phyloP scores from a whole-genome alignment of 192 early-diverging fungal species.

The Endogone sp. region DNA sequence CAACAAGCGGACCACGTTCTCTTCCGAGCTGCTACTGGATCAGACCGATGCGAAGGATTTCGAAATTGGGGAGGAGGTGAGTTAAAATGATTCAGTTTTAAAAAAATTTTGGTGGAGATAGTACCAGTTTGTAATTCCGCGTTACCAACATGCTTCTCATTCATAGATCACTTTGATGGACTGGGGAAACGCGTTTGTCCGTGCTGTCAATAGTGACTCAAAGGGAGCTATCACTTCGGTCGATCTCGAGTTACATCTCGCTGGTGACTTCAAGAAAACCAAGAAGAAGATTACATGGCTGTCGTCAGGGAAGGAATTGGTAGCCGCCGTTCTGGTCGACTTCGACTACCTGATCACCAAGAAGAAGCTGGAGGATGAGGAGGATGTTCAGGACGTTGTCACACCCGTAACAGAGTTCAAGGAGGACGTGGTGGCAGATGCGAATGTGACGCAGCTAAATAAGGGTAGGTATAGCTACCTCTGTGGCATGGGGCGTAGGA shows the following conservation, averaged over 20 bases:
- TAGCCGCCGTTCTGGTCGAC: conserved; percentile 72
- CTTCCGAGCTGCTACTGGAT: conserved; percentile 74
- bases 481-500: not conserved
- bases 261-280: conserved; percentile 96
- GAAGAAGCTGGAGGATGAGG: conserved; percentile 94
- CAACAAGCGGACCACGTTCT: conserved; percentile 78
- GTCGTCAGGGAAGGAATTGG: conserved; percentile 53
- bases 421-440: conserved; percentile 58
- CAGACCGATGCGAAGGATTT: conserved; percentile 83
- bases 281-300: conserved; percentile 99
- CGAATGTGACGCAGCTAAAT: conserved; percentile 55
- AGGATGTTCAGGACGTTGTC: conserved; percentile 75
- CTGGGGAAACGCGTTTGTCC: conserved; percentile 97
- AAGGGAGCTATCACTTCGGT: conserved; percentile 51
- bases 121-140: not conserved
- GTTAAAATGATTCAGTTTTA: conserved; percentile 31
- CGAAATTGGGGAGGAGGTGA: conserved; percentile 84
- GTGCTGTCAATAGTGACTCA: conserved; percentile 61
- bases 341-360: conserved; percentile 99
- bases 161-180: conserved; percentile 99
- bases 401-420: conserved; percentile 86
- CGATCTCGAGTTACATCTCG: conserved; percentile 76
- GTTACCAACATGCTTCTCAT: conserved; percentile 23
- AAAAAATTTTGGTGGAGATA: not conserved
- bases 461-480: conserved; percentile 25